Evolutionary conservation across 2,329 filamentous ascomycete genomes (phyloP).

Genomic region (Colletotrichum higginsianum): DNA sequence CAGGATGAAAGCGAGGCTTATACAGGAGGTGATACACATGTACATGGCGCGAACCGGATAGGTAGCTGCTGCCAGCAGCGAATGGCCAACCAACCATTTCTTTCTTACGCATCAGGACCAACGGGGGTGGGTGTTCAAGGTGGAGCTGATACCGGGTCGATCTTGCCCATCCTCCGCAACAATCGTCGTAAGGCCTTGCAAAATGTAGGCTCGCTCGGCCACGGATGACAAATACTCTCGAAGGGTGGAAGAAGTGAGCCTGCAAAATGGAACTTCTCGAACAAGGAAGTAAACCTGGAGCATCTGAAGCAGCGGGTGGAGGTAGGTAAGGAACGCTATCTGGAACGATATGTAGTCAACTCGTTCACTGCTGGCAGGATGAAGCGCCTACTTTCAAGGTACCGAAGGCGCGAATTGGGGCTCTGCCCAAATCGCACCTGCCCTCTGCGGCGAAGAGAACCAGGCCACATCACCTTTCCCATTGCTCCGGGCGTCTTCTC

Average conservation of each 20-base stretch:
- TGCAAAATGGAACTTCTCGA: no score
- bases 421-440: background rate
- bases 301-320: background rate
- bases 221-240: background rate
- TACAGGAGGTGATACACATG: slow-evolving; percentile 45
- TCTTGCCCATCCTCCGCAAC: background rate
- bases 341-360: background rate
- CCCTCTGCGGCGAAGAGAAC: background rate
- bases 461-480: background rate
- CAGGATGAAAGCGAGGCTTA: slow-evolving; percentile 13
- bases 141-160: background rate
- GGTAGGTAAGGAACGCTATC: background rate
- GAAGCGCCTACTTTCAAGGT: background rate
- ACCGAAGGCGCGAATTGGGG: background rate
- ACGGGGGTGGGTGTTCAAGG: background rate
- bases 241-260: background rate
- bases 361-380: background rate
- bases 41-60: slow-evolving; percentile 26
- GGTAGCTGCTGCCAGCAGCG: slow-evolving; percentile 24
- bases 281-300: no score
- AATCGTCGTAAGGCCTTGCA: background rate
- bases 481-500: background rate
- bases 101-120: slow-evolving; percentile 5
- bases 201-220: background rate
- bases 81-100: slow-evolving; percentile 34